phyloP scores from a whole-genome alignment of 768 basidiomycete species.

The Hygrophoropsis aurantiaca region DNA sequence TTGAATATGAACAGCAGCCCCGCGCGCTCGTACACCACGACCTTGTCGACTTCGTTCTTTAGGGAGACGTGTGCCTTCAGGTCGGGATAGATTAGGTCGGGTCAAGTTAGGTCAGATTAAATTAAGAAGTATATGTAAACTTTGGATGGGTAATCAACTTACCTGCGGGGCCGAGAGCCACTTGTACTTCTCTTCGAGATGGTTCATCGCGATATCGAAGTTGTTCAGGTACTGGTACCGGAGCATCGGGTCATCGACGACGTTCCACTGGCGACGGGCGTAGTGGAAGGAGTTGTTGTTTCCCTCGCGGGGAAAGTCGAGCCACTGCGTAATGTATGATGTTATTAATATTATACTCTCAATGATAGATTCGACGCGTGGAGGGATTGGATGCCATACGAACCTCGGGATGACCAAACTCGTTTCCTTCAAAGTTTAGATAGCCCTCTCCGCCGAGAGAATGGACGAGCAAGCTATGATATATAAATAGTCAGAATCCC shows the following conservation, averaged over 20 bases:
- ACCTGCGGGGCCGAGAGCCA: slow-evolving; percentile 87
- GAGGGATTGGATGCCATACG: no score
- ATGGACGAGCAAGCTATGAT: slow-evolving; percentile 77
- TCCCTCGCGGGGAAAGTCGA: slow-evolving; percentile 96
- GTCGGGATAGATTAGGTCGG: neutral
- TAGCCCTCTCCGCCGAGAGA: slow-evolving; percentile 96
- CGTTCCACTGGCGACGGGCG: slow-evolving; percentile 95
- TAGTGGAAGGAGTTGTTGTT: slow-evolving; percentile 97
- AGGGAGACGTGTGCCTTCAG: slow-evolving; percentile 85
- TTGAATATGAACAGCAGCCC: slow-evolving; percentile 96
- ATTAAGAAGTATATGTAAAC: slow-evolving; percentile 1
- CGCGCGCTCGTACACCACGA: slow-evolving; percentile 91
- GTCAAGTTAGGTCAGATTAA: no score
- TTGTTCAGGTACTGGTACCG: slow-evolving; percentile 95
- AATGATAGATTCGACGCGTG: neutral
- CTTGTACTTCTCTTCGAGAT: slow-evolving; percentile 70
- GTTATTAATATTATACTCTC: no score
- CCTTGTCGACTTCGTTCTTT: slow-evolving; percentile 91
- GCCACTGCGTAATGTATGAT: slow-evolving; percentile 62
- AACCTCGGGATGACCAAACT: slow-evolving; percentile 98
- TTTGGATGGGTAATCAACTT: no score
- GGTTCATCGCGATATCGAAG: slow-evolving; percentile 93
- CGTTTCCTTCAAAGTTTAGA: slow-evolving; percentile 96
- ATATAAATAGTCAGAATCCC: slow-evolving; percentile 3
- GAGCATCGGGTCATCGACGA: slow-evolving; percentile 80